Evolutionary conservation across 1,139 yeast genomes (phyloP).

Genomic region (Pneumocystis oryctolagi): DNA sequence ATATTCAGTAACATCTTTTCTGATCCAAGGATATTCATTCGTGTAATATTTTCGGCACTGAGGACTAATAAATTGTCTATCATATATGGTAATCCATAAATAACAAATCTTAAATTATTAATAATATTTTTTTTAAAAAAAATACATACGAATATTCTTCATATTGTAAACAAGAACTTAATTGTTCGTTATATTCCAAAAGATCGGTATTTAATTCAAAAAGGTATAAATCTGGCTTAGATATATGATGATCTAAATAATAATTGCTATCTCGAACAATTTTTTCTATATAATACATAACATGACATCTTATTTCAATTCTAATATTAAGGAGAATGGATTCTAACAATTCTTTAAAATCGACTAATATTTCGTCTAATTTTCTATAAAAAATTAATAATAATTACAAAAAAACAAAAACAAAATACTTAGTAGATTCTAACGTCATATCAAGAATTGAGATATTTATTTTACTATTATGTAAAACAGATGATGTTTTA

Average conservation of each 20-base stretch:
- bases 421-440: not conserved
- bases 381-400: not conserved
- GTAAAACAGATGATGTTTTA: not conserved
- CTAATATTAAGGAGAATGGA: constrained; percentile 6
- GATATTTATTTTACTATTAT: not conserved
- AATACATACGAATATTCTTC: constrained; percentile 1
- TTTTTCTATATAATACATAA: constrained; percentile 6
- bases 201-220: constrained; percentile 9
- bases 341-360: constrained; percentile 3
- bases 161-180: not conserved
- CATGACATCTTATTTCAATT: constrained; percentile 9
- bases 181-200: not conserved
- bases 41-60: constrained; percentile 1
- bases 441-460: not conserved
- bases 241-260: constrained; percentile 3
- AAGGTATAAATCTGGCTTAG: constrained; percentile 6
- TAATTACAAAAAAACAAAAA: not conserved
- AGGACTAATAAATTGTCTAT: constrained; percentile 9
- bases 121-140: not conserved
- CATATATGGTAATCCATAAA: constrained; percentile 7
- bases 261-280: constrained; percentile 8
- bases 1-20: constrained; percentile 8
- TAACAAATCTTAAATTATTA: constrained; percentile 3
- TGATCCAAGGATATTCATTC: constrained; percentile 3
- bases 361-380: constrained; percentile 4